Evolutionary conservation across 2,329 filamentous ascomycete genomes (phyloP), one percentile per base, ranked within the genome.

Genomic region (Monilinia fructigena): DNA sequence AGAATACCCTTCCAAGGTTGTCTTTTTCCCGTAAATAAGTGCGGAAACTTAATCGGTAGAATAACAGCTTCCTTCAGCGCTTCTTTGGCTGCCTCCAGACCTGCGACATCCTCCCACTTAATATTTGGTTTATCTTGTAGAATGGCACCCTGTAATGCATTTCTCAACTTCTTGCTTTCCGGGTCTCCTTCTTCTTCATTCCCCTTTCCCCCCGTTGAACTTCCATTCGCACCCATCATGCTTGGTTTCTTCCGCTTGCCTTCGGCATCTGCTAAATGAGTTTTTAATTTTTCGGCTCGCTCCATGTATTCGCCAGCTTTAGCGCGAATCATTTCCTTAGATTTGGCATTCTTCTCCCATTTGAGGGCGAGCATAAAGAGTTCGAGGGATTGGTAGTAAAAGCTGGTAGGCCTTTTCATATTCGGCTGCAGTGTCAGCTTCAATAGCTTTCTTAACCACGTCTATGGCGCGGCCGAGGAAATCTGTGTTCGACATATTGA

Each of bases 291-390:
- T 82, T 99, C 95, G 70, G 95, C 95, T 70, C 95, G 92, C 80
- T 97, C 94, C 90, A 99, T 97, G 83, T 99, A 99, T 77, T 97
- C 94, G 74, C 85, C 91, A 26, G 93, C 93, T 82, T 98, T 98
- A 74, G 91, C 88, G 73, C 95, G 90, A 79, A 99, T 97, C 86
- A 97, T 96, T 77, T 96, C 93, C 83, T 98, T 98, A 70, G 92
- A 93, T 74, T 93, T 94, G 70, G 91, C 88, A 81, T 97, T 98
- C 86, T 98, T 99, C 82, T 99, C 95, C 94, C 94, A 99, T 83
- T 99, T 99, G 68, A 99, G 85, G 45, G 95, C 95, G 69, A 98
- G 90, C 91, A 99, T 97, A 83, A 98, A 99, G 67, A 98, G 87
- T 80, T 99, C 94, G 73, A 99, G 90, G 62, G 94, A 89, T 73